Evolutionary conservation across 1,284 basidiomycete species (phyloP).

Genomic region (Trichosporon asahii): DNA sequence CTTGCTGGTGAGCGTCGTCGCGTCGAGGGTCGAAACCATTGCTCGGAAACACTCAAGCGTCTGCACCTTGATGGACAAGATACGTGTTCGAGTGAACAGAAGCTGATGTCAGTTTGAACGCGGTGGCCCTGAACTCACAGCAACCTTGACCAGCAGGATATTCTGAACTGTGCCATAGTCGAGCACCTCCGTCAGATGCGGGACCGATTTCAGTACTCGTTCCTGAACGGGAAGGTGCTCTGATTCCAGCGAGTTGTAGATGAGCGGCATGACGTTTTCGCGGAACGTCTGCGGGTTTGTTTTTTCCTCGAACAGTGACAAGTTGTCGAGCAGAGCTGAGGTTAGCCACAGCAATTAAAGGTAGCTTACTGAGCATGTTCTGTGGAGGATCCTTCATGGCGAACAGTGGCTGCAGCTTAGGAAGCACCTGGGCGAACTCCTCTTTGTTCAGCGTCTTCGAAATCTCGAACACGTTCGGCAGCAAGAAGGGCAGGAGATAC

Average conservation of each 20-base stretch:
- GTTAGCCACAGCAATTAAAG: not conserved
- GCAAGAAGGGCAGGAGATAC: conserved; percentile 84
- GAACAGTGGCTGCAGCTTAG: conserved; percentile 87
- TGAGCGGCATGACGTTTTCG: conserved; percentile 88
- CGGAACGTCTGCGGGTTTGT: conserved; percentile 81
- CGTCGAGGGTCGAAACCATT: conserved; percentile 92
- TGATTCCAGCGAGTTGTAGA: conserved; percentile 91
- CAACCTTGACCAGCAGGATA: conserved; percentile 79
- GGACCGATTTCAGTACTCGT: conserved; percentile 77
- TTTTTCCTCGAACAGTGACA: conserved; percentile 82
- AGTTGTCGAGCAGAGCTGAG: conserved; percentile 73
- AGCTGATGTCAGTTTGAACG: conserved; percentile 55
- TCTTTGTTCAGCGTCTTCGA: conserved; percentile 69
- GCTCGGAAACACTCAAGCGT: conserved; percentile 82
- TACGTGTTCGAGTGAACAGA: conserved; percentile 83
- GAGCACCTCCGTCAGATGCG: conserved; percentile 83
- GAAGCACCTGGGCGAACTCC: conserved; percentile 78
- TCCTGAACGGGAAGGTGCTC: conserved; percentile 90
- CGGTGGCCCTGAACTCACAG: conserved; percentile 58
- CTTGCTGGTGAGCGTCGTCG: conserved; percentile 86
- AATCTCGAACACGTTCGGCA: conserved; percentile 97
- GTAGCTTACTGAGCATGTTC: conserved; percentile 70
- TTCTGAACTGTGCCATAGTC: conserved; percentile 89
- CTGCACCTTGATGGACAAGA: conserved; percentile 81
- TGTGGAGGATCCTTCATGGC: conserved; percentile 91